These are phyloP conservation scores for Rhynchosporium graminicola DNA, from an alignment of 2,329 filamentous ascomycete species.

Conservation along the genomic window DNA sequence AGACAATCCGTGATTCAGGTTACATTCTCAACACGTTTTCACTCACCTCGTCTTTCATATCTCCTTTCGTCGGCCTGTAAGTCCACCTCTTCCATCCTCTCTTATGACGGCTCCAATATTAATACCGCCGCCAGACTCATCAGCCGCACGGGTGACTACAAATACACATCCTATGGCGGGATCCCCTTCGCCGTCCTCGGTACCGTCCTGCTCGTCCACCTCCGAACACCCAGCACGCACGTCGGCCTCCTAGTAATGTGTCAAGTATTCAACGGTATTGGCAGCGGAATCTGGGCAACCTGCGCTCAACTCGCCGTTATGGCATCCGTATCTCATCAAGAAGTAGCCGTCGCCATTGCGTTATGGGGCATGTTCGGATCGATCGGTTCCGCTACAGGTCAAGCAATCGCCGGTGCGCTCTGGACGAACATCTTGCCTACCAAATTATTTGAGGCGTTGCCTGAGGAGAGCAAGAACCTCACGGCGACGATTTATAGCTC, in stretches of 20 bases:
- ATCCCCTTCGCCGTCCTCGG: conserved; percentile 57
- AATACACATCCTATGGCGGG: conserved; percentile 51
- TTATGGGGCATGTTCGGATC: conserved; percentile 60
- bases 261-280: conserved; percentile 60
- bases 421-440: conserved; percentile 59
- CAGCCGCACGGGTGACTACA: conserved; percentile 53
- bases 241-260: conserved; percentile 57
- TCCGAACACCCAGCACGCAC: conserved; percentile 52
- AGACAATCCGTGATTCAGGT: conserved; percentile 49
- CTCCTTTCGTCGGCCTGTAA: conserved; percentile 48
- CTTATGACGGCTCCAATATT: not conserved
- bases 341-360: conserved; percentile 63
- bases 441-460: conserved; percentile 44
- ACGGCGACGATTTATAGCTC: conserved; percentile 50
- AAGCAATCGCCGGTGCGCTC: conserved; percentile 62
- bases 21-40: conserved; percentile 53
- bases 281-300: conserved; percentile 58
- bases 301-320: conserved; percentile 60
- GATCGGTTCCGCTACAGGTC: conserved; percentile 60
- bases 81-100: not conserved
- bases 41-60: conserved; percentile 52
- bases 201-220: conserved; percentile 58
- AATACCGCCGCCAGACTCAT: conserved; percentile 40
- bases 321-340: conserved; percentile 58
- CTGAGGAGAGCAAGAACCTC: conserved; percentile 35